Percentiles rank a stretch among this genome's conserved stretches.
Conservation (phyloP, 352 stramenopile genomes). For the Globisporangium cystogenes region DNA sequence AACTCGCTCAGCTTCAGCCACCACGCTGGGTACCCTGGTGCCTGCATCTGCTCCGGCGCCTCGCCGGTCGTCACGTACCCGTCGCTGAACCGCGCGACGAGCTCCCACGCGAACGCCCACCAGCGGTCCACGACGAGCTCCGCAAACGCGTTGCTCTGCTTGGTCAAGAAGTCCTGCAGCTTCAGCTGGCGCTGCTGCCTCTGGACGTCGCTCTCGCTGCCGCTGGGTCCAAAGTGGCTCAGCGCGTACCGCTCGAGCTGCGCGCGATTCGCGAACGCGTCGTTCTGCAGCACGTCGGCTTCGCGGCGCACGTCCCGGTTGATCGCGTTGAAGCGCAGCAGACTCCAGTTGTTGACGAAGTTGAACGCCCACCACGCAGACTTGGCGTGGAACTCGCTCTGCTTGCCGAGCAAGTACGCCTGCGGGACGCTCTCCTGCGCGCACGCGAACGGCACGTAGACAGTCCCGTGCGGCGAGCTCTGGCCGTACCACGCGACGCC, state of each 20-base stretch:
- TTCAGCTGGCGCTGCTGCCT: conserved; percentile 3
- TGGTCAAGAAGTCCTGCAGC: conserved; percentile 21
- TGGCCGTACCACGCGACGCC: conserved; percentile 50
- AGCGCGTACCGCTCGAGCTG: conserved; percentile 6
- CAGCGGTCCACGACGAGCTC: conserved; percentile 31
- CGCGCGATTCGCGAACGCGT: background rate
- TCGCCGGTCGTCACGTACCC: conserved; percentile 56
- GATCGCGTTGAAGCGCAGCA: conserved; percentile 54
- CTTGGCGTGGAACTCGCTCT: conserved; percentile 38
- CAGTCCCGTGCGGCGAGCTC: conserved; percentile 38
- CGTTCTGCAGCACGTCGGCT: background rate
- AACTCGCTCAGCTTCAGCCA: conserved; percentile 37
- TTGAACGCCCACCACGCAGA: conserved; percentile 73
- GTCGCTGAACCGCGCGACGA: conserved; percentile 47
- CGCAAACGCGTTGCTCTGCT: conserved; percentile 25
- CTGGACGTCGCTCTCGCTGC: conserved; percentile 10
- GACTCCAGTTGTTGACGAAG: conserved; percentile 73
- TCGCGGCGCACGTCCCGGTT: conserved; percentile 26
- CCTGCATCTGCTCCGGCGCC: conserved; percentile 26
- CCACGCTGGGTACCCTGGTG: conserved; percentile 42
- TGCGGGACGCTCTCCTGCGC: conserved; percentile 26
- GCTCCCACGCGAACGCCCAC: conserved; percentile 49
- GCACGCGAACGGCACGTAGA: conserved; percentile 56
- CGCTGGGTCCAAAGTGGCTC: background rate
- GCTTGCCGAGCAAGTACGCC: conserved; percentile 44